Evolutionary conservation across 345 rosid genomes (phyloP).

Genomic region (Pistacia integerrima): DNA sequence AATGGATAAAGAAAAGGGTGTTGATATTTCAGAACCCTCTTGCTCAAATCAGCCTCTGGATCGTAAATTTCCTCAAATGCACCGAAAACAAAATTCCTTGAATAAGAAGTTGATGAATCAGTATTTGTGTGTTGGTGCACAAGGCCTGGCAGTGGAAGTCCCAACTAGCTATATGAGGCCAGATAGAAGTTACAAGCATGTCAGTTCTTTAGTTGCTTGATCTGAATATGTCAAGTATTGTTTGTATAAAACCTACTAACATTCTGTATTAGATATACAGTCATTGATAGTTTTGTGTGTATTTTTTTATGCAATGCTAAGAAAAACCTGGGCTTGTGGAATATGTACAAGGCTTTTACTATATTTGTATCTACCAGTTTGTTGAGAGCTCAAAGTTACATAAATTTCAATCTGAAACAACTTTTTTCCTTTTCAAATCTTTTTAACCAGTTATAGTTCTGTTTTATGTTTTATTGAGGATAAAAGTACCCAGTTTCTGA

Average conservation of each 20-base stretch:
- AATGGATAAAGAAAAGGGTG: conserved; percentile 29
- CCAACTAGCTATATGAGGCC: conserved; percentile 25
- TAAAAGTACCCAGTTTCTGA: too few species aligned
- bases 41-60: conserved; percentile 13
- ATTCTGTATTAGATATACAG: background rate
- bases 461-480: too few species aligned
- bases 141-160: conserved; percentile 55
- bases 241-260: background rate
- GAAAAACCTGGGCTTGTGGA: too few species aligned
- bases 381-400: background rate
- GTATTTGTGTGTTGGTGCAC: conserved; percentile 69
- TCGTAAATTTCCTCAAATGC: conserved; percentile 11
- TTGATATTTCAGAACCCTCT: conserved; percentile 14
- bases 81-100: conserved; percentile 42
- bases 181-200: conserved; percentile 42
- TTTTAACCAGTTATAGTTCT: too few species aligned
- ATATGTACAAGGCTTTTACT: too few species aligned
- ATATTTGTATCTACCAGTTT: background rate
- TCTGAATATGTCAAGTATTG: background rate
- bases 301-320: background rate
- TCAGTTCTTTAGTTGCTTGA: conserved; percentile 48
- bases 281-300: background rate
- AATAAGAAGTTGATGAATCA: conserved; percentile 62
- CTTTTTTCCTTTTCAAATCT: too few species aligned
- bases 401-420: too few species aligned